Evolutionary conservation across 2,329 filamentous ascomycete genomes (phyloP).

Genomic region (Fusarium hainanense): DNA sequence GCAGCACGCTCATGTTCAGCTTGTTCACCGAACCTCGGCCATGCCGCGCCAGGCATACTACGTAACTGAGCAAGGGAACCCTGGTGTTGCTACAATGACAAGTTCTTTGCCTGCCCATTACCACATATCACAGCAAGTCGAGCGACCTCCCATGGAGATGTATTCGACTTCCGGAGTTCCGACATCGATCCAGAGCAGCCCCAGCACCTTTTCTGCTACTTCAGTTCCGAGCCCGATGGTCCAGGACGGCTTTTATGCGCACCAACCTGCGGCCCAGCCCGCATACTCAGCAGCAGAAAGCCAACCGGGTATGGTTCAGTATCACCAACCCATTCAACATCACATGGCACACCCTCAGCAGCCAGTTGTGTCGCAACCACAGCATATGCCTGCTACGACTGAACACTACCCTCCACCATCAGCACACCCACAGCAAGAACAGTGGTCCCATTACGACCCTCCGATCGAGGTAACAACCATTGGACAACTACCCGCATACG

Average conservation of each 20-base stretch:
- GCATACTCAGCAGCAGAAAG: slow-evolving; percentile 63
- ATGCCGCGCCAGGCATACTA: slow-evolving; percentile 64
- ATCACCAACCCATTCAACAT: slow-evolving; percentile 57
- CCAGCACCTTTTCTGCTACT: slow-evolving; percentile 66
- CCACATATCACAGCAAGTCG: slow-evolving; percentile 62
- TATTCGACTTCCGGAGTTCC: slow-evolving; percentile 61
- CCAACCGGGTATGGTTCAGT: slow-evolving; percentile 56
- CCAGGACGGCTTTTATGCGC: slow-evolving; percentile 68
- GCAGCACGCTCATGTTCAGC: slow-evolving; percentile 58
- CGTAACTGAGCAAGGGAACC: slow-evolving; percentile 70
- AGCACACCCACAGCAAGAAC: slow-evolving; percentile 57
- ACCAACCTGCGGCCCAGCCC: slow-evolving; percentile 61
- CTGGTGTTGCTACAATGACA: slow-evolving; percentile 71
- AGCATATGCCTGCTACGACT: slow-evolving; percentile 41
- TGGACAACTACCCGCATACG: slow-evolving; percentile 62
- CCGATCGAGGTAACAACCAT: slow-evolving; percentile 68
- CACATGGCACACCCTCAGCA: slow-evolving; percentile 50
- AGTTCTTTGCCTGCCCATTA: slow-evolving; percentile 62
- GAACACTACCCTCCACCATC: slow-evolving; percentile 53
- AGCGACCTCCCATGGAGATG: slow-evolving; percentile 61
- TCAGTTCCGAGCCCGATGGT: slow-evolving; percentile 65
- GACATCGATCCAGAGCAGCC: slow-evolving; percentile 67
- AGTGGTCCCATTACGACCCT: slow-evolving; percentile 69
- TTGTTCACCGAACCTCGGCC: slow-evolving; percentile 62
- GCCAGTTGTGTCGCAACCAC: slow-evolving; percentile 51